Evolutionary conservation across 176 grass and related monocot species (phyloP).

Genomic region (Elymus sibiricus): DNA sequence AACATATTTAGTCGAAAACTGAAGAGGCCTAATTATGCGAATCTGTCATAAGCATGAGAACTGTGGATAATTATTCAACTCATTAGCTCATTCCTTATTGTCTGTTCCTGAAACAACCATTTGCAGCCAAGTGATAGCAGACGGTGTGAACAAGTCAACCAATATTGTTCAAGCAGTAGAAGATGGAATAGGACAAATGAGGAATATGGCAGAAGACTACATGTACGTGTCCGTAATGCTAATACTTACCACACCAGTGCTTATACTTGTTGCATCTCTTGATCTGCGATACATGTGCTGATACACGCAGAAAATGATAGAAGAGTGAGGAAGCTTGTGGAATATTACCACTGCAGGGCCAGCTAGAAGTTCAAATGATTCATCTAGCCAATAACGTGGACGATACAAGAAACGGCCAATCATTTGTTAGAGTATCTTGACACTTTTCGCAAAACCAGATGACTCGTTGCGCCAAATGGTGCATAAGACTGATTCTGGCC

Average conservation of each 20-base stretch:
- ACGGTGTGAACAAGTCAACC: slow-evolving; percentile 67
- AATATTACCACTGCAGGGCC: slow-evolving; percentile 32
- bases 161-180: slow-evolving; percentile 61
- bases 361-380: slow-evolving; percentile 27
- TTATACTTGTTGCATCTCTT: neutral
- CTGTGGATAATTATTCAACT: neutral
- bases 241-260: neutral
- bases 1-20: neutral
- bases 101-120: slow-evolving; percentile 8
- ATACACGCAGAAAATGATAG: slow-evolving; percentile 48
- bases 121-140: slow-evolving; percentile 67
- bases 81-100: neutral
- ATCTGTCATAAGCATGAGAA: neutral
- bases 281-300: neutral
- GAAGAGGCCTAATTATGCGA: neutral
- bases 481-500: too few relatives aligned
- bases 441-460: neutral
- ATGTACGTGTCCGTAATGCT: slow-evolving; percentile 40
- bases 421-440: neutral
- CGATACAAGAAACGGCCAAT: neutral
- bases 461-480: too few relatives aligned
- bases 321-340: slow-evolving; percentile 55
- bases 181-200: slow-evolving; percentile 63
- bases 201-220: slow-evolving; percentile 51
- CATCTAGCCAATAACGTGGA: slow-evolving; percentile 19